A percentile compares a stretch with the other conserved stretches of the same genome.
phyloP scores from a whole-genome alignment of 2,329 filamentous ascomycete species.

The Pseudogymnoascus sp. region DNA sequence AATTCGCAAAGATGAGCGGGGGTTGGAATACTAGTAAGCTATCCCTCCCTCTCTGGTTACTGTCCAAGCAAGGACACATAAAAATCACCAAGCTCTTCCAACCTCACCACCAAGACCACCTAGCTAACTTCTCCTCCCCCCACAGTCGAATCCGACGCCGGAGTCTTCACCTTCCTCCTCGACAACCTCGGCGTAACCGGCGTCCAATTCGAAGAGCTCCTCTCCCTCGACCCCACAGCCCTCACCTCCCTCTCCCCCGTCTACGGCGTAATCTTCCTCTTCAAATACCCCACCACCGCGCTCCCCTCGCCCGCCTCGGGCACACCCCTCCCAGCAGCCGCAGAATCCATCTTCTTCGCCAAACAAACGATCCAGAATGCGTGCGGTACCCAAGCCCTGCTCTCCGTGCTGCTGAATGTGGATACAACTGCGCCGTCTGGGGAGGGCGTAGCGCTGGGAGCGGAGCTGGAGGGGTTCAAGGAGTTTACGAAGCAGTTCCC shows the following conservation, averaged over 20 bases:
- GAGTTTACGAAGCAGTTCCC: constrained; percentile 66
- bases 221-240: constrained; percentile 74
- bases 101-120: constrained; percentile 25
- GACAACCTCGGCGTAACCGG: constrained; percentile 86
- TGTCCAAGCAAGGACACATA: constrained; percentile 22
- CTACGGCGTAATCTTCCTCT: constrained; percentile 97
- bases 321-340: constrained; percentile 67
- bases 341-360: constrained; percentile 83
- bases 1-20: constrained; percentile 53
- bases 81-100: constrained; percentile 27
- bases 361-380: constrained; percentile 98
- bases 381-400: constrained; percentile 90
- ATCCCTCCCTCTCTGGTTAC: constrained; percentile 1
- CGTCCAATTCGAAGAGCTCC: constrained; percentile 94
- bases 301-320: constrained; percentile 70
- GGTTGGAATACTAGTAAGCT: constrained; percentile 73
- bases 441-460: constrained; percentile 53
- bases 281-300: constrained; percentile 82
- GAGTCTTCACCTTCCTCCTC: constrained; percentile 95
- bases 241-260: constrained; percentile 68
- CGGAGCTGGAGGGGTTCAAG: constrained; percentile 59
- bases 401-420: constrained; percentile 88
- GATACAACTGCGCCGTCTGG: constrained; percentile 31
- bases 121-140: background rate
- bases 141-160: constrained; percentile 40